Evolutionary conservation across 164 flowering plant genomes (phyloP).

Genomic region (Chimonanthus salicifolius): DNA sequence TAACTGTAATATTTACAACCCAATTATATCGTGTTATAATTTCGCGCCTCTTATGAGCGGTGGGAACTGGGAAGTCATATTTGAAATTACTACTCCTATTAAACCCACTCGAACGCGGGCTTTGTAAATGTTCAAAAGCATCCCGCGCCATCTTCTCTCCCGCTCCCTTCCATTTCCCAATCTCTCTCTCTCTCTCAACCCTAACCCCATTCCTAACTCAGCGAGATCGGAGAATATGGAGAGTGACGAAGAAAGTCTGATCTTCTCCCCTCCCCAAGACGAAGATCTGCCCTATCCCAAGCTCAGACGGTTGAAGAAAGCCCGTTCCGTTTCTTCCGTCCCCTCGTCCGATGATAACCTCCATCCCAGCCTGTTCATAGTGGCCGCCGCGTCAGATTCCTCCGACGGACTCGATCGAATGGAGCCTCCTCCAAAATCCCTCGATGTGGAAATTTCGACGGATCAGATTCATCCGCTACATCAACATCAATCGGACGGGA

Average conservation of each 20-base stretch:
- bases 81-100: too few relatives aligned
- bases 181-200: constrained; percentile 10
- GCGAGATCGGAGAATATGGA: constrained; percentile 36
- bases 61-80: too few relatives aligned
- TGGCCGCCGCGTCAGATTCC: not conserved
- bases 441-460: not conserved
- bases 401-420: not conserved
- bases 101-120: too few relatives aligned
- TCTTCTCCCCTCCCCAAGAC: constrained; percentile 26
- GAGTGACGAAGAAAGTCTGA: constrained; percentile 54
- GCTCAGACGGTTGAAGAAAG: constrained; percentile 61
- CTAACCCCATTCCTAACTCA: not conserved
- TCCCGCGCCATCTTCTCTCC: constrained; percentile 15
- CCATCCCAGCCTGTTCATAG: not conserved
- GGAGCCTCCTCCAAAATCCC: not conserved
- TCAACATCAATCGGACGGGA: constrained; percentile 10
- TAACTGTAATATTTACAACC: too few relatives aligned
- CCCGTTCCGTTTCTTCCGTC: constrained; percentile 10
- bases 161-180: not conserved
- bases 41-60: too few relatives aligned
- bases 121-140: not conserved
- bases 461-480: not conserved
- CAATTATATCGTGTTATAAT: too few relatives aligned
- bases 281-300: constrained; percentile 33
- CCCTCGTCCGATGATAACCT: constrained; percentile 1